These are phyloP conservation scores for Thecaphora frezii DNA, from an alignment of 1,284 basidiomycete genomes.

Conservation along the genomic window DNA sequence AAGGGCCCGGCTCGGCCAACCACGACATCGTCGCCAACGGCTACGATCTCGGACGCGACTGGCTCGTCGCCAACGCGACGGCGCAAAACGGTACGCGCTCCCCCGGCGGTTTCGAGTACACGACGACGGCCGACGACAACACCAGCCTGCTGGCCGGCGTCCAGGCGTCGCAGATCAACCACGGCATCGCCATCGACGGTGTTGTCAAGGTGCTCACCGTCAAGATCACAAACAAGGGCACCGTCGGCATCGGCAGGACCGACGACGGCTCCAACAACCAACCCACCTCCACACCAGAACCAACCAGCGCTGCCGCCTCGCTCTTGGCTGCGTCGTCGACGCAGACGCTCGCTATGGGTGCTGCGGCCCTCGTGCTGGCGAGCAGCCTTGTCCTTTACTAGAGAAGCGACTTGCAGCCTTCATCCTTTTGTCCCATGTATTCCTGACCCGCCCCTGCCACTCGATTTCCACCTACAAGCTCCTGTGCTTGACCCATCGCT, in stretches of 20 bases:
- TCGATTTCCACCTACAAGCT: too few relatives aligned
- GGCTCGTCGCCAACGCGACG: conserved; percentile 50
- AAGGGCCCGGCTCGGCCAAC: conserved; percentile 25
- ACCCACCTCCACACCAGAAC: conserved; percentile 16
- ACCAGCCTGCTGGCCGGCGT: conserved; percentile 25
- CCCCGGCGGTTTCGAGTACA: conserved; percentile 39
- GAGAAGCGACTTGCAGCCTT: too few relatives aligned
- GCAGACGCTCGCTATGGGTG: neutral
- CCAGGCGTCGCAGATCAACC: conserved; percentile 44
- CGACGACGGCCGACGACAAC: conserved; percentile 26
- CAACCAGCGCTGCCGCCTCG: conserved; percentile 2
- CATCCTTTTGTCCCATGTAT: too few relatives aligned
- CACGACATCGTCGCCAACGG: conserved; percentile 52
- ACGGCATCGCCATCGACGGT: conserved; percentile 49
- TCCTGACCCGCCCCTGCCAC: too few relatives aligned
- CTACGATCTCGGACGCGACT: conserved; percentile 51
- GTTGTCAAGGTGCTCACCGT: conserved; percentile 47
- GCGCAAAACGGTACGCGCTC: conserved; percentile 29
- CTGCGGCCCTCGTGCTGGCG: neutral
- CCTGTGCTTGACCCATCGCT: too few relatives aligned
- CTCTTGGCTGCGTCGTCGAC: neutral
- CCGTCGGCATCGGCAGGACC: conserved; percentile 17
- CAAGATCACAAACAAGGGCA: conserved; percentile 41
- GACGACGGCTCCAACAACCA: conserved; percentile 1
- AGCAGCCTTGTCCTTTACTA: too few relatives aligned